Evolutionary conservation across 176 grass and related monocot genomes (phyloP).

Genomic region (Oryza meridionalis): DNA sequence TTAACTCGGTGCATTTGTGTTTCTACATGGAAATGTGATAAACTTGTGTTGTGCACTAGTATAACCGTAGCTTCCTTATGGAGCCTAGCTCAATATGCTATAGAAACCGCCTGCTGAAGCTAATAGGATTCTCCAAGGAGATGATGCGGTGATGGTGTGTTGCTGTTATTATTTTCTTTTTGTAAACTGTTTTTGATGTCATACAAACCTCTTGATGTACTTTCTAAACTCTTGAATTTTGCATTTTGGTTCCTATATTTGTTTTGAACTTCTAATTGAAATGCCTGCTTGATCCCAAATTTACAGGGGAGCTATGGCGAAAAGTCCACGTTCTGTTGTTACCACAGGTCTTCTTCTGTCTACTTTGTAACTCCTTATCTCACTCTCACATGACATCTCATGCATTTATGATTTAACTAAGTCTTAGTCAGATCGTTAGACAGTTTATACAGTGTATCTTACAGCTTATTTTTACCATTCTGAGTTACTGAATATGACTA

Average conservation of each 20-base stretch:
- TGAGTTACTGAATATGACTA: slow-evolving; percentile 6
- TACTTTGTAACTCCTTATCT: neutral
- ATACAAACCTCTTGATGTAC: neutral
- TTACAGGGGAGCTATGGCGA: slow-evolving; percentile 46
- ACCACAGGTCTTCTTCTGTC: slow-evolving; percentile 32
- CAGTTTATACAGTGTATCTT: neutral
- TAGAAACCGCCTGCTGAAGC: neutral
- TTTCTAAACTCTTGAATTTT: neutral
- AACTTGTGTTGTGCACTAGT: neutral
- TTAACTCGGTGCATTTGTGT: slow-evolving; percentile 15
- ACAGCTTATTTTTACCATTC: slow-evolving; percentile 6
- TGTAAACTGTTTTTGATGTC: neutral
- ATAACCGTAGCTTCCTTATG: neutral
- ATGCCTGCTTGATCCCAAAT: slow-evolving; percentile 37
- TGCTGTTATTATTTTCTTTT: neutral
- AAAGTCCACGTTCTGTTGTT: slow-evolving; percentile 24
- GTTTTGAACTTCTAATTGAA: slow-evolving; percentile 22
- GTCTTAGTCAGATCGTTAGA: neutral
- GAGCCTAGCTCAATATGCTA: neutral
- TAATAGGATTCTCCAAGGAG: neutral
- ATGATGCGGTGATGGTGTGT: neutral
- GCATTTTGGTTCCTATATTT: slow-evolving; percentile 18
- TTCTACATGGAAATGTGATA: neutral
- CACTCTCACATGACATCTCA: neutral
- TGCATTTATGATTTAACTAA: neutral